A percentile compares a stretch with the other conserved stretches of the same genome.
Evolutionary conservation across 768 basidiomycete genomes (phyloP).

Genomic region (Gautieria morchelliformis): DNA sequence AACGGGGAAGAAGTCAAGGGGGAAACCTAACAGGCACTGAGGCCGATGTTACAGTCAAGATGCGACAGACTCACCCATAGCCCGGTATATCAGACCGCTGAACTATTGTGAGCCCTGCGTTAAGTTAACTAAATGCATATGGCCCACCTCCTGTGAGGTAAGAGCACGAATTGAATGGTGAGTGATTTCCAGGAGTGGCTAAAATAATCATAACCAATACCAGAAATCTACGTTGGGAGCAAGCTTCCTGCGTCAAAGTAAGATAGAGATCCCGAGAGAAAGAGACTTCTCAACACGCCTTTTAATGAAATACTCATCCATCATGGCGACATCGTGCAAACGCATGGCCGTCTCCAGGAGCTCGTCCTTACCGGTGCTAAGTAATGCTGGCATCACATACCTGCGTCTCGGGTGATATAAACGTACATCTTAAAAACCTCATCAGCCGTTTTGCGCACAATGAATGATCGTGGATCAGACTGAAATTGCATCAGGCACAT

Average conservation of each 20-base stretch:
- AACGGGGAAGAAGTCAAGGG: slow-evolving; percentile 90
- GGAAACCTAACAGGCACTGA: slow-evolving; percentile 56
- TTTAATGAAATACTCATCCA: slow-evolving; percentile 81
- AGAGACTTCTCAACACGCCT: slow-evolving; percentile 21
- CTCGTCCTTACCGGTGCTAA: slow-evolving; percentile 76
- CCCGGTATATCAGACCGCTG: slow-evolving; percentile 83
- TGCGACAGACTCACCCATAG: slow-evolving; percentile 55
- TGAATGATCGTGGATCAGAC: slow-evolving; percentile 88
- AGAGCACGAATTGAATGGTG: background rate
- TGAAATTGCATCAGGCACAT: slow-evolving; percentile 17
- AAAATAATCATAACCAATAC: slow-evolving; percentile 30
- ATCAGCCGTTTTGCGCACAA: slow-evolving; percentile 82
- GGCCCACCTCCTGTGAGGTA: slow-evolving; percentile 39
- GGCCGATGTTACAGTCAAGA: background rate
- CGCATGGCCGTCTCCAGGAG: slow-evolving; percentile 84
- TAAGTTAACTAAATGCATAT: background rate
- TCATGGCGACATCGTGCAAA: slow-evolving; percentile 80
- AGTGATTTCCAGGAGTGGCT: slow-evolving; percentile 9
- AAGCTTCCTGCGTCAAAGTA: slow-evolving; percentile 30
- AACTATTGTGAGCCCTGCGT: slow-evolving; percentile 9
- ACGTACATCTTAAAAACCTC: slow-evolving; percentile 83
- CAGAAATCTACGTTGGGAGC: slow-evolving; percentile 92
- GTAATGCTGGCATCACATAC: background rate
- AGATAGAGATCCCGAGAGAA: background rate
- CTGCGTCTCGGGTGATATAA: background rate